Percentiles rank a stretch among this genome's conserved stretches.
Evolutionary conservation across 305 asterid species (phyloP).

Genomic region (Striga hermonthica): DNA sequence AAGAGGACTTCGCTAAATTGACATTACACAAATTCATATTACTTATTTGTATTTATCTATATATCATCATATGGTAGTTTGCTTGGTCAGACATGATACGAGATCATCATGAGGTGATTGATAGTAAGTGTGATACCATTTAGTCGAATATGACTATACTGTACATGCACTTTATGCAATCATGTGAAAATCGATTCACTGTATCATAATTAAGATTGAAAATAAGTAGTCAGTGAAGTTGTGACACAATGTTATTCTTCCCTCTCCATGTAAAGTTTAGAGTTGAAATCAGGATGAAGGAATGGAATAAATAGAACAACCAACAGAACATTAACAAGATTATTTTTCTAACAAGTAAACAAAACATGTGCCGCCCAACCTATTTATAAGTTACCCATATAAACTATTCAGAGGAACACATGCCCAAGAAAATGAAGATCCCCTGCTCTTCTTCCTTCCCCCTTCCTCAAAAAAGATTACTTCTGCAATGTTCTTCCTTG

Average conservation of each 20-base stretch:
- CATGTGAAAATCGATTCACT: constrained; percentile 2
- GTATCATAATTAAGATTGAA: neutral
- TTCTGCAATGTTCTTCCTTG: no score
- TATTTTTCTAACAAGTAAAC: neutral
- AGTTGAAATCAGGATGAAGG: neutral
- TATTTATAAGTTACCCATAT: no score
- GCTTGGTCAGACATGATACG: neutral
- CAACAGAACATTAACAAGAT: neutral
- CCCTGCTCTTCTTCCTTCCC: no score
- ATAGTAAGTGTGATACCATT: neutral
- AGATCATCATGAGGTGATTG: constrained; percentile 9
- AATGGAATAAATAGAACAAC: neutral
- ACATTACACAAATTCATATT: neutral
- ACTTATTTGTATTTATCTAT: constrained; percentile 10
- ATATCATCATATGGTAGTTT: neutral
- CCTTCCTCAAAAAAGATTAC: no score
- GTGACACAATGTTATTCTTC: neutral
- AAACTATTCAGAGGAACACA: no score
- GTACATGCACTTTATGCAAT: neutral
- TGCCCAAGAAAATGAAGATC: no score
- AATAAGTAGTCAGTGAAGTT: constrained; percentile 1
- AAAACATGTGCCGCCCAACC: neutral
- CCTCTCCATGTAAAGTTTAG: neutral
- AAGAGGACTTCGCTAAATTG: neutral
- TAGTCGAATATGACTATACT: neutral